Evolutionary conservation across 2,329 filamentous ascomycete species (phyloP).

Genomic region (Fusarium drepaniforme): DNA sequence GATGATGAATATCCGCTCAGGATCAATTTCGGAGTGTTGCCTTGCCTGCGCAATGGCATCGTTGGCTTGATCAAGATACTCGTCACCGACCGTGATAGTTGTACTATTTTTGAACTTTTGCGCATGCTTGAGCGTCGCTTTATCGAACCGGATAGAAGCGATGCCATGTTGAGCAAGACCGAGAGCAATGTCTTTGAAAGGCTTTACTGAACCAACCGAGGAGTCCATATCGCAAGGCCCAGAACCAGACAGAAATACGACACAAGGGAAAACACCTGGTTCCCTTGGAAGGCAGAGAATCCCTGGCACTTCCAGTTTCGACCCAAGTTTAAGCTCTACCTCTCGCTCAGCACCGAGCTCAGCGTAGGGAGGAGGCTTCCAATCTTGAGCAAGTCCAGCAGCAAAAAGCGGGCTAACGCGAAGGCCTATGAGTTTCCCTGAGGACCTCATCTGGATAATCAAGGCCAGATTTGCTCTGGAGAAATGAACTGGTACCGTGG

Average conservation of each 20-base stretch:
- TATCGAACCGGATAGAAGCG: conserved; percentile 7
- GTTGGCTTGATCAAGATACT: conserved; percentile 8
- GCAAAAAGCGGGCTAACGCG: background rate
- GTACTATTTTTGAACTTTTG: background rate
- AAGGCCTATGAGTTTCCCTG: background rate
- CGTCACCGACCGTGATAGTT: background rate
- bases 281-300: background rate
- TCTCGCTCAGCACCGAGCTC: background rate
- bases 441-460: background rate
- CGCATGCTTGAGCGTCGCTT: background rate
- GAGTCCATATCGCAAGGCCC: conserved; percentile 3
- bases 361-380: background rate
- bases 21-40: background rate
- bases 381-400: background rate
- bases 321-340: background rate
- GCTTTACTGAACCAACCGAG: background rate
- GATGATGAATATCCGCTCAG: background rate
- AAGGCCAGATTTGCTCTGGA: background rate
- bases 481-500: conserved; percentile 2
- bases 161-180: background rate
- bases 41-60: background rate
- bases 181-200: conserved; percentile 4
- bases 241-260: conserved; percentile 11
- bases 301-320: background rate
- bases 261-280: background rate